Percentiles rank a stretch among this genome's conserved stretches.
These are phyloP conservation scores for Phialocephala sp. DNA, from an alignment of 2,329 filamentous ascomycete species.

Conservation along the genomic window DNA sequence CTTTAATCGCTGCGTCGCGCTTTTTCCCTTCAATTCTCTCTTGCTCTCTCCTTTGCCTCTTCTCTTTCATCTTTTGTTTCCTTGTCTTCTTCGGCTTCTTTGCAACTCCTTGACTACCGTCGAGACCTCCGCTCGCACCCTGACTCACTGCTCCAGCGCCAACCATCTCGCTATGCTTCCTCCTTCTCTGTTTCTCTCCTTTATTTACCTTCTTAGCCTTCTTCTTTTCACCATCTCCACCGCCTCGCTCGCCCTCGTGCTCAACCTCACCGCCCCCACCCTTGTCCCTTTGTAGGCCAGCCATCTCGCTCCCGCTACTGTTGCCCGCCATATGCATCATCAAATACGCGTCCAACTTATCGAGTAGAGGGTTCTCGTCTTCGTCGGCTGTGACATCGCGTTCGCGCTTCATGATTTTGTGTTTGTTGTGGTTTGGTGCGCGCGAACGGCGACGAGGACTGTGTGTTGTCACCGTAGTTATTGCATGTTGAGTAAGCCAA, in stretches of 20 bases:
- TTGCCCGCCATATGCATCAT: not conserved
- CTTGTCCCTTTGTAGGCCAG: not conserved
- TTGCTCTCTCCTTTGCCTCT: not conserved
- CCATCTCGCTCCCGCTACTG: not conserved
- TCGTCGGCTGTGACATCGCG: not conserved
- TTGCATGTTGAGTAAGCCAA: no score
- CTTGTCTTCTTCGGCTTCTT: not conserved
- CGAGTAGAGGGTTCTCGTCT: slow-evolving; percentile 1
- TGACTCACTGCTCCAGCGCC: no score
- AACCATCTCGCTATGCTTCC: no score
- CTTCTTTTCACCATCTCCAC: not conserved
- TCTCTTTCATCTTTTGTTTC: not conserved
- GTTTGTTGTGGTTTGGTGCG: not conserved
- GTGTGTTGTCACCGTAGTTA: no score
- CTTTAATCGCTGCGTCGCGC: not conserved
- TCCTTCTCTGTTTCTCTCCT: not conserved
- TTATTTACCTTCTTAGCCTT: slow-evolving; percentile 12
- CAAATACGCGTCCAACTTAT: not conserved
- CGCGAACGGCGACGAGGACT: no score
- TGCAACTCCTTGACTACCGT: not conserved
- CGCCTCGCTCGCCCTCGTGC: not conserved
- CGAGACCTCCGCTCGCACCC: no score
- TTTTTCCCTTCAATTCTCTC: not conserved
- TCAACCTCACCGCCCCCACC: not conserved
- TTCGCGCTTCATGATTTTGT: not conserved